phyloP scores from a whole-genome alignment of 2,329 filamentous ascomycete genomes.

The Escovopsis sp. region DNA sequence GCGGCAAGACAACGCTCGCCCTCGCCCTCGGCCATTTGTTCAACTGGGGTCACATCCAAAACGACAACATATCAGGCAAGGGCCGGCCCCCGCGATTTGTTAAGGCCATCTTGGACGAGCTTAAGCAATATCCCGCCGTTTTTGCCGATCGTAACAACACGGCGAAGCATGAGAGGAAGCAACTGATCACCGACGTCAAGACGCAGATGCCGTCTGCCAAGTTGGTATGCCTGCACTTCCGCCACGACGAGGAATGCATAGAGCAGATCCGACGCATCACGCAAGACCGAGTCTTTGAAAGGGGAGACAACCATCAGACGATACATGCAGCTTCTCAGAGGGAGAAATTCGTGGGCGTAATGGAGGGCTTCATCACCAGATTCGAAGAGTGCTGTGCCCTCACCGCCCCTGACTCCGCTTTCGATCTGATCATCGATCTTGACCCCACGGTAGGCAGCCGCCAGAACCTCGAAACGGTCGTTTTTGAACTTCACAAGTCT shows the following conservation, averaged over 20 bases:
- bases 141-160: slow-evolving; percentile 94
- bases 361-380: slow-evolving; percentile 82
- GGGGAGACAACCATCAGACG: slow-evolving; percentile 95
- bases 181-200: slow-evolving; percentile 69
- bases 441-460: slow-evolving; percentile 66
- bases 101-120: slow-evolving; percentile 47
- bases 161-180: slow-evolving; percentile 70
- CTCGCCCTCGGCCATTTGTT: slow-evolving; percentile 72
- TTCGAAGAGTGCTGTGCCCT: slow-evolving; percentile 65
- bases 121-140: slow-evolving; percentile 55
- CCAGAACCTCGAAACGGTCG: slow-evolving; percentile 67
- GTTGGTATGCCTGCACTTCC: slow-evolving; percentile 78
- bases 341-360: slow-evolving; percentile 70
- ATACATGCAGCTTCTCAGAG: slow-evolving; percentile 70
- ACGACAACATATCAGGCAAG: slow-evolving; percentile 83
- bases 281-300: slow-evolving; percentile 60
- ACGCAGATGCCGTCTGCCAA: slow-evolving; percentile 46
- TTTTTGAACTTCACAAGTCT: slow-evolving; percentile 54
- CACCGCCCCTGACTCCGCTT: slow-evolving; percentile 59
- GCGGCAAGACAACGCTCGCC: slow-evolving; percentile 89
- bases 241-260: slow-evolving; percentile 65
- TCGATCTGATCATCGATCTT: slow-evolving; percentile 74
- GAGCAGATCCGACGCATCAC: slow-evolving; percentile 62
- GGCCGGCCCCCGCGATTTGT: slow-evolving; percentile 67
- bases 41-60: slow-evolving; percentile 85